These are phyloP conservation scores for Trichoderma sp. DNA, from an alignment of 2,329 filamentous ascomycete genomes.

Conservation along the genomic window DNA sequence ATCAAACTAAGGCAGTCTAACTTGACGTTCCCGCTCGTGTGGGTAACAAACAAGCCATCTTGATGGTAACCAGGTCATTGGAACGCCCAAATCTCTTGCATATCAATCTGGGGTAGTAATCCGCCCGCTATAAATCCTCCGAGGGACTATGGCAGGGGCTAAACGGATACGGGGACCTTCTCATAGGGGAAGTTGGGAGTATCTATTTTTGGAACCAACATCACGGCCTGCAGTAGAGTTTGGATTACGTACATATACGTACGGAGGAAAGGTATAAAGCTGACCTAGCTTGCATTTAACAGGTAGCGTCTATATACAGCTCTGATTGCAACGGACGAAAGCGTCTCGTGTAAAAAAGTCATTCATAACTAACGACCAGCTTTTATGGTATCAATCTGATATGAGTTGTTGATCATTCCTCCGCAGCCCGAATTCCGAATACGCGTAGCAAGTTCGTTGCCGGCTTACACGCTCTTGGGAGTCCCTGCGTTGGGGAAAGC, in stretches of 20 bases:
- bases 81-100: neutral
- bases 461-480: neutral
- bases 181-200: neutral
- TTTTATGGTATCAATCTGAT: neutral
- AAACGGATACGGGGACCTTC: neutral
- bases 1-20: neutral
- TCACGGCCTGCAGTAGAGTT: neutral
- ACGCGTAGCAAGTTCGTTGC: neutral
- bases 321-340: neutral
- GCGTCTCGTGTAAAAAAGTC: neutral
- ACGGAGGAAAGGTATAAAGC: neutral
- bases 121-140: neutral
- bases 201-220: slow-evolving; percentile 2
- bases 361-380: neutral
- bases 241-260: neutral
- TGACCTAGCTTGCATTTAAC: neutral
- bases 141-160: neutral
- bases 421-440: neutral
- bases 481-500: neutral
- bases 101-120: neutral
- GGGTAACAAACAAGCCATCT: neutral
- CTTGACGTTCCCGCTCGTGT: neutral
- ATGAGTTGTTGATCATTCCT: neutral
- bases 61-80: neutral
- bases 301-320: neutral